Conservation (phyloP, 495 filamentous ascomycete genomes). For the Cercophora samala region DNA sequence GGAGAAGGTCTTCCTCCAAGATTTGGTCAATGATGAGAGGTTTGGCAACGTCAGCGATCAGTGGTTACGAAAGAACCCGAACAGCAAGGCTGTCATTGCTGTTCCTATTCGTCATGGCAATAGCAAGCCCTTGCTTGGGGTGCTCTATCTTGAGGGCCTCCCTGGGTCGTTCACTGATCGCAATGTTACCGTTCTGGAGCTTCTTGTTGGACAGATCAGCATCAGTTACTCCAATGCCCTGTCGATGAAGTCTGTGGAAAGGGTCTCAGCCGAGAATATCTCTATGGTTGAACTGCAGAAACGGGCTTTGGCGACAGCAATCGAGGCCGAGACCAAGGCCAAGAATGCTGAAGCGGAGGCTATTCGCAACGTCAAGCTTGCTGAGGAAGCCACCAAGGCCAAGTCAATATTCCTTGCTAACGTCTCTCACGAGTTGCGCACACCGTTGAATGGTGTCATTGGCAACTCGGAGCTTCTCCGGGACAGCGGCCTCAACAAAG, state of each 20-base stretch:
- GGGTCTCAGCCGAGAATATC: slow-evolving; percentile 74
- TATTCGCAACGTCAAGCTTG: slow-evolving; percentile 80
- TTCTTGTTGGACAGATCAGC: slow-evolving; percentile 84
- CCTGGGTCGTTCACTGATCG: slow-evolving; percentile 84
- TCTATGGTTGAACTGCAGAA: slow-evolving; percentile 89
- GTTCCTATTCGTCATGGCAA: slow-evolving; percentile 75
- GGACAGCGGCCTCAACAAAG: slow-evolving; percentile 68
- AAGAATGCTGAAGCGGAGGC: slow-evolving; percentile 79
- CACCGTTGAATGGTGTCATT: slow-evolving; percentile 85
- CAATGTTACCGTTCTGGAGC: slow-evolving; percentile 77
- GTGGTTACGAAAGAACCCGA: slow-evolving; percentile 64
- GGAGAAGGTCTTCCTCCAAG: slow-evolving; percentile 78
- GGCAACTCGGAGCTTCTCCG: slow-evolving; percentile 85
- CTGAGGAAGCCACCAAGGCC: slow-evolving; percentile 85
- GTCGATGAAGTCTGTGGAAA: slow-evolving; percentile 75
- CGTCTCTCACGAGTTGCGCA: slow-evolving; percentile 82
- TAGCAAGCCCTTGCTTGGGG: slow-evolving; percentile 68
- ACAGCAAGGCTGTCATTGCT: slow-evolving; percentile 76
- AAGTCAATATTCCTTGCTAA: slow-evolving; percentile 93
- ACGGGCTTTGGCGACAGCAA: slow-evolving; percentile 71
- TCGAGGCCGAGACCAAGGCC: slow-evolving; percentile 77
- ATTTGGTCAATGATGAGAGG: slow-evolving; percentile 78
- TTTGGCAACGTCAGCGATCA: slow-evolving; percentile 76
- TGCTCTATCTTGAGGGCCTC: slow-evolving; percentile 81
- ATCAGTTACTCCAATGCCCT: slow-evolving; percentile 86